Evolutionary conservation across 164 flowering plant species (phyloP), one percentile per base, ranked within the genome.

Genomic region (Macadamia tetraphylla): DNA sequence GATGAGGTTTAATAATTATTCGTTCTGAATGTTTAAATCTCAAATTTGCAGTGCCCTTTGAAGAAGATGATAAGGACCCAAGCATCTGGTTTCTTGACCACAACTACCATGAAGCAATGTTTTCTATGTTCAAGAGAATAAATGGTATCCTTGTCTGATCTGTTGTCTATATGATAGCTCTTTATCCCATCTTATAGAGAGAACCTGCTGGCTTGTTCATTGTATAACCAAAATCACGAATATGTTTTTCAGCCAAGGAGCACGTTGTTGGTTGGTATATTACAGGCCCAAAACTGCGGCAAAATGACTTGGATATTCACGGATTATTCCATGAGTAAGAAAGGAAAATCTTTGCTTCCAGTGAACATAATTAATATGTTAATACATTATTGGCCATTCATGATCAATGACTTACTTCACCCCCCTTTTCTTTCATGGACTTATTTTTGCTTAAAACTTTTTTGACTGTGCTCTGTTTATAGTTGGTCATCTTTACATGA

Each of bases 211-310:
- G 13, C 57, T 53, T 11, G 13, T 1, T 53, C 17, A 14, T 53
- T 53, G 15, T 53, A 14, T 53, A 17, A 53, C 18, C 64, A 65
- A 55, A 30, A 14, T 58, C 12, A 40, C 29, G 14, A 9, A 43
- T 11, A 15, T 64, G n/a, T 77, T 31, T 81, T 81, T 58, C 87
- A 95, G 98, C 99, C 40, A 95, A 92, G 88, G 99, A 95, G 85
- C 99, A 95, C 81, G 92, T 92, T 15, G 91, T 95, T 0, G 99
- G 99, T 12, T 95, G 99, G 99, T 95, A 95, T 67, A 95, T 97
- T 70, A 92, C 99, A 2, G 98, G 98, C 6, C 99, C 98, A 15
- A 95, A 92, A 71, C 79, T 95, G 53, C 77, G 91, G 66, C 97
- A 95, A 66, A 95, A 95, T 84, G 99, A 95, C 71, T 79, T 92